Base-by-base conservation (phyloP, 176 grass and related monocot species). In the Triticum turgidum region DNA sequence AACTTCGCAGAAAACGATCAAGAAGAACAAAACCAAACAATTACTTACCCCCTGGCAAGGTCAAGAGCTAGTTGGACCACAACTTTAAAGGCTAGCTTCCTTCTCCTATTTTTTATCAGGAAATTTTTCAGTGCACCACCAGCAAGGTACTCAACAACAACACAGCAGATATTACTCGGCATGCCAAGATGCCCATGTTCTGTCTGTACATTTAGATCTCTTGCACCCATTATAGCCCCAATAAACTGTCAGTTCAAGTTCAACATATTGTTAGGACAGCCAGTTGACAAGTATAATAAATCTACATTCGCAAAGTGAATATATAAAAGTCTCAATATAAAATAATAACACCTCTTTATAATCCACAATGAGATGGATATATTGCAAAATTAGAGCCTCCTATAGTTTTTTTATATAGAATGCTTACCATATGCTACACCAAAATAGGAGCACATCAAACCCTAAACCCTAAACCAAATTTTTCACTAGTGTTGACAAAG, bases 91-190 rank as follows among this genome's bases (percentile, higher is more conserved):
- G 97, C 89, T 84, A 99, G 78, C 86, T 99, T 99, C 87, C 92
- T 96, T 94, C 94, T 89, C 74, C 94, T 90, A 63, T 94, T 94
- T 90, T 99, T 99, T 88, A 99, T 99, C 64, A 99, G 89, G 94
- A 97, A 99, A 54, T 88, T 94, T 93, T 99, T 99, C 78, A 99
- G 92, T n/a, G 94, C 92, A 62, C 97, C 97, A 38, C 97, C 97
- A 14, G 94, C 83, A 81, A 99, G 92, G 83, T 97, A 99, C 79
- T 99, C 97, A 35, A 97, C 97, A 78, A 97, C 92, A 67, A 99
- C 94, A 0, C 94, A 97, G 58, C 97, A 99, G 65, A 96, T 66
- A 86, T 97, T 99, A 76, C 83, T 97, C 5, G 97, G 97, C 85
- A 99, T 90, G 82, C 90, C 90, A 92, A 99, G 80, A 89, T 94